phyloP scores from a whole-genome alignment of 352 stramenopile genomes.

The Phytophthora chlamydospora region DNA sequence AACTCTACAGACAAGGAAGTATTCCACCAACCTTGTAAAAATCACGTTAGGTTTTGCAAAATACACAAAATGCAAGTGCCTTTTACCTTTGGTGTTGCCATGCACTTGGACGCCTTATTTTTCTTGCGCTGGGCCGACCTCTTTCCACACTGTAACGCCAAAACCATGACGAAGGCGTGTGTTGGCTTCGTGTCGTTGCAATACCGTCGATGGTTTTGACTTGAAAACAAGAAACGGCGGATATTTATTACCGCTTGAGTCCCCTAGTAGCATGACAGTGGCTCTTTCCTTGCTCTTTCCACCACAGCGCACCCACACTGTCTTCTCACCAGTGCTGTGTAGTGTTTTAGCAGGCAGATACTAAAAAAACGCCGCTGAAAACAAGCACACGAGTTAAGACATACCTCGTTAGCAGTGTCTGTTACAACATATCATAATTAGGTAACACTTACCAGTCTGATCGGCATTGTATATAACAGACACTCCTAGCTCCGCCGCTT shows the following conservation, averaged over 20 bases:
- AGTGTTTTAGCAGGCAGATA: slow-evolving; percentile 5
- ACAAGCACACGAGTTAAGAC: background rate
- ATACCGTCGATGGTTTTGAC: too few species aligned
- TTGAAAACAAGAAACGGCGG: slow-evolving; percentile 3
- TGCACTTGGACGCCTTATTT: background rate
- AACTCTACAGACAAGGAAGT: too few species aligned
- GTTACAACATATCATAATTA: background rate
- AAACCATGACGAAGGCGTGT: background rate
- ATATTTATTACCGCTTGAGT: slow-evolving; percentile 1
- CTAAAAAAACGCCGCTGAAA: slow-evolving; percentile 5
- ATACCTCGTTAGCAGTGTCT: too few species aligned
- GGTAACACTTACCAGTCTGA: slow-evolving; percentile 1
- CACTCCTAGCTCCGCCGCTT: slow-evolving; percentile 1
- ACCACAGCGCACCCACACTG: slow-evolving; percentile 6
- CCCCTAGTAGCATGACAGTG: slow-evolving; percentile 3
- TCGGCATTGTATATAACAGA: slow-evolving; percentile 10
- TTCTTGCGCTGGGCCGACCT: background rate
- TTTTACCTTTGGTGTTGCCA: slow-evolving; percentile 8
- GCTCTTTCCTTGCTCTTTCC: slow-evolving; percentile 9
- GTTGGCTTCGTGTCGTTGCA: background rate
- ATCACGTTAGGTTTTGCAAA: too few species aligned
- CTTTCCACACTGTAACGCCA: background rate
- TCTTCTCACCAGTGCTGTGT: slow-evolving; percentile 2
- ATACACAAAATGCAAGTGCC: background rate
- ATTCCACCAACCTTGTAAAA: too few species aligned